Percentiles rank a stretch among this genome's conserved stretches.
phyloP scores from a whole-genome alignment of 2,329 filamentous ascomycete species.

The Aspergillus neotritici region DNA sequence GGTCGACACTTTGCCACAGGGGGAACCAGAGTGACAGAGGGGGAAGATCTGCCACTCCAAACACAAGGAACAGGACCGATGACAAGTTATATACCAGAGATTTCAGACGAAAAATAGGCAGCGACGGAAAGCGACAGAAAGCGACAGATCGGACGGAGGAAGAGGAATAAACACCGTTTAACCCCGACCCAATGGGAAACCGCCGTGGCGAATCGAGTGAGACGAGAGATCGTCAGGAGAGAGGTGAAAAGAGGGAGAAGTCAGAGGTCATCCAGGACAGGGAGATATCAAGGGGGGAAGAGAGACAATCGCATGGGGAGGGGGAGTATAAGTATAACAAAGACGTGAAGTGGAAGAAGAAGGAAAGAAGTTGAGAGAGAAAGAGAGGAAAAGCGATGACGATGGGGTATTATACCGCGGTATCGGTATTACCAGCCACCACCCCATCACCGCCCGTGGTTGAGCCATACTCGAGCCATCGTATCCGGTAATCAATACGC shows the following conservation, averaged over 20 bases:
- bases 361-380: no score
- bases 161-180: slow-evolving; percentile 18
- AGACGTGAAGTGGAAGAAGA: no score
- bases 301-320: no score
- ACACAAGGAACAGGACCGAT: background rate
- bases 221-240: slow-evolving; percentile 2
- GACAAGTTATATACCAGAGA: background rate
- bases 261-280: slow-evolving; percentile 14
- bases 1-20: slow-evolving; percentile 25
- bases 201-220: background rate
- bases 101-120: background rate
- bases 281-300: slow-evolving; percentile 1
- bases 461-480: no score
- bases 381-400: no score
- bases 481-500: no score
- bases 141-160: slow-evolving; percentile 3
- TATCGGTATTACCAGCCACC: no score
- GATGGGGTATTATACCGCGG: no score
- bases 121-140: slow-evolving; percentile 2
- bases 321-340: no score
- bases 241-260: slow-evolving; percentile 1
- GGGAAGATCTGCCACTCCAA: slow-evolving; percentile 20
- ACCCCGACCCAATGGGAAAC: slow-evolving; percentile 10
- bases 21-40: slow-evolving; percentile 17
- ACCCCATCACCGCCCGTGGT: no score